Evolutionary conservation across 805 yeast species (phyloP), one percentile per base, ranked within the genome.

Genomic region (Metschnikowia noctiluminum): DNA sequence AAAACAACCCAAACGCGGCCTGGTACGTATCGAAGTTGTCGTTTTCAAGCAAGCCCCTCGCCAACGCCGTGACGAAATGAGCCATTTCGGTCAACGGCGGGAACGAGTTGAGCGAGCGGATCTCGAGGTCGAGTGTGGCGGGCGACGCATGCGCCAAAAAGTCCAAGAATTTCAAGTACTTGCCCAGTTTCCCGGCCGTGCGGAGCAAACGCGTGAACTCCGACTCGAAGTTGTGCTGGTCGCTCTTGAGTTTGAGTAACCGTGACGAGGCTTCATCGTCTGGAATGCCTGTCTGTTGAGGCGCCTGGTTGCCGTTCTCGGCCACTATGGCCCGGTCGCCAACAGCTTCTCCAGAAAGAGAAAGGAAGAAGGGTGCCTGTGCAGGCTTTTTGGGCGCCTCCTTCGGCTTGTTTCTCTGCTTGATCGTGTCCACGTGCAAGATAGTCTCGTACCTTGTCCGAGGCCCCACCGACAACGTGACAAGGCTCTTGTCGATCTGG

Each of bases 321-420:
- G 76, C 78, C 38, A 67, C 79, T 40, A 69, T 63, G 0, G 90
- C 89, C 28, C 81, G 78, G 60, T 85, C 89, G 49, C 90, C 91
- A 46, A 84, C 85, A n/a, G 73, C 73, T 45, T 77, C 81, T 30
- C 89, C 89, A 5, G 80, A 62, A 16, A 85, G 70, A 40, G 81
- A 79, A 50, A 94, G 71, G 74, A 95, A 95, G 66, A 95, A 94
- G 13, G 85, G 84, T 0, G 88, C 81, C 52, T 82, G 78, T 55
- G 86, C 87, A 1, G 96, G 89, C 55, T 84, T 87, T 72, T 87
- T 88, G 32, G 94, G 87, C 0, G 92, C 86, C 63, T 89, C 97
- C 44, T 74, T 82, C 21, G 99, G 97, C 67, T 89, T 92, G 63
- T 89, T 90, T 61, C 99, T 80, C 63, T 78, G 80, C 61, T 82